Evolutionary conservation across 495 filamentous ascomycete species (phyloP), one percentile per base, ranked within the genome.

Genomic region (Chaetomium fimeti): DNA sequence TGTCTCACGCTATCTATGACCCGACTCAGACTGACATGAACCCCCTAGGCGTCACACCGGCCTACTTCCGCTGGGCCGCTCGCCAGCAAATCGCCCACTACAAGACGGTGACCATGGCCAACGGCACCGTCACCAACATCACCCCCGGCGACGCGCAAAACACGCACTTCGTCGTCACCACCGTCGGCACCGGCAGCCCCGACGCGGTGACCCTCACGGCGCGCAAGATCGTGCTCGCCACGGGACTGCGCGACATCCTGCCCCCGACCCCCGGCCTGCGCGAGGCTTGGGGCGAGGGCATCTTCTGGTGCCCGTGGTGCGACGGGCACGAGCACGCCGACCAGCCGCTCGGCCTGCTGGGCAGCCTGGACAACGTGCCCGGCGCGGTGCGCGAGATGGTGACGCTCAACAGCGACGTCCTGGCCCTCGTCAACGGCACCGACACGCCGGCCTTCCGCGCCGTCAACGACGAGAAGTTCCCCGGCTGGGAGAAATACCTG

Each of bases 301-400:
- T 85, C 62, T 87, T 77, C 71, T 85, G 83, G 83, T 87, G 84
- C 59, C 83, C 83, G 0, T 87, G 84, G 84, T 87, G 84, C 67
- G 84, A 87, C 68, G 84, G 84, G 13, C 83, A 79, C 64, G 84
- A 86, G 71, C 82, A 85, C 74, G 79, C 78, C 0, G 81, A 84
- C 66, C 81, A 85, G 67, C 64, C 82, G 5, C 77, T 87, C 12
- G 84, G 83, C 0, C 76, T 85, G 42, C 72, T 87, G 1, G 79
- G 77, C 24, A 63, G 68, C 28, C 70, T 85, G 0, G 68, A 71
- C 13, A 77, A 84, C 56, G 75, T 77, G 20, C 69, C 81, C 7
- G 71, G 72, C 47, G 72, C 73, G 1, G 77, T 83, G 0, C 69
- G 81, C 13, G 82, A 87, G 66, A 76, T 81, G 48, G 73, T 78